Percentiles rank a stretch among this genome's conserved stretches.
Evolutionary conservation across 2,329 filamentous ascomycete species (phyloP).

Genomic region (Fusarium mexicanum): DNA sequence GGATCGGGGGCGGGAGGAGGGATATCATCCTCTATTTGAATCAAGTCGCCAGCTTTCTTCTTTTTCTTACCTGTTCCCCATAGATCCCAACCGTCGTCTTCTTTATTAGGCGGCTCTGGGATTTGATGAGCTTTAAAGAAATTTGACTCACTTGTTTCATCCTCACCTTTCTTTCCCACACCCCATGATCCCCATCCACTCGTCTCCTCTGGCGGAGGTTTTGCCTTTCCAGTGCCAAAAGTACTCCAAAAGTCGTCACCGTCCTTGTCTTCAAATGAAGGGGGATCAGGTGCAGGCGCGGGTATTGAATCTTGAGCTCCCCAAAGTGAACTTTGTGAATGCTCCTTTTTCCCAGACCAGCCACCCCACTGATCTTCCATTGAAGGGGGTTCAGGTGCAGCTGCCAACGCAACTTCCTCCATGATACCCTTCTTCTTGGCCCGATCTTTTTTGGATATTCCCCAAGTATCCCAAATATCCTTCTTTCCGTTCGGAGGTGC

Average conservation of each 20-base stretch:
- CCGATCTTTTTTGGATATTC: constrained; percentile 46
- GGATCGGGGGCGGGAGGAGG: constrained; percentile 44
- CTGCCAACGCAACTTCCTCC: constrained; percentile 28
- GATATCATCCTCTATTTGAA: constrained; percentile 49
- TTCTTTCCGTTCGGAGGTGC: constrained; percentile 40
- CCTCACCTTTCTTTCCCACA: constrained; percentile 35
- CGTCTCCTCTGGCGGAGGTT: constrained; percentile 26
- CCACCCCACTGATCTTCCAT: constrained; percentile 42
- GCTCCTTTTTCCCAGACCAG: constrained; percentile 46
- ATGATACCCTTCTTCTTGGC: constrained; percentile 47
- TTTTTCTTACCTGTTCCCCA: constrained; percentile 51
- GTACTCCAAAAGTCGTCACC: constrained; percentile 43
- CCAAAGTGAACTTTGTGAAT: constrained; percentile 43
- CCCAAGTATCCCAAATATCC: constrained; percentile 47
- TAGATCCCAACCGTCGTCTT: constrained; percentile 41
- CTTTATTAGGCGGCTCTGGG: constrained; percentile 22
- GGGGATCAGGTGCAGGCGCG: constrained; percentile 35
- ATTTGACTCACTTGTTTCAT: constrained; percentile 33
- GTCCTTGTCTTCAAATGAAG: constrained; percentile 32
- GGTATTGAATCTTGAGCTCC: constrained; percentile 35
- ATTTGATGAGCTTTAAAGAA: constrained; percentile 16
- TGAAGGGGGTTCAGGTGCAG: constrained; percentile 38
- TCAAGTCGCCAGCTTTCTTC: constrained; percentile 49
- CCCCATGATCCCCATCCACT: constrained; percentile 40
- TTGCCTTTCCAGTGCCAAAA: constrained; percentile 39